These are phyloP conservation scores for Quambalaria eucalypti DNA, from an alignment of 1,284 basidiomycete species.

Conservation along the genomic window DNA sequence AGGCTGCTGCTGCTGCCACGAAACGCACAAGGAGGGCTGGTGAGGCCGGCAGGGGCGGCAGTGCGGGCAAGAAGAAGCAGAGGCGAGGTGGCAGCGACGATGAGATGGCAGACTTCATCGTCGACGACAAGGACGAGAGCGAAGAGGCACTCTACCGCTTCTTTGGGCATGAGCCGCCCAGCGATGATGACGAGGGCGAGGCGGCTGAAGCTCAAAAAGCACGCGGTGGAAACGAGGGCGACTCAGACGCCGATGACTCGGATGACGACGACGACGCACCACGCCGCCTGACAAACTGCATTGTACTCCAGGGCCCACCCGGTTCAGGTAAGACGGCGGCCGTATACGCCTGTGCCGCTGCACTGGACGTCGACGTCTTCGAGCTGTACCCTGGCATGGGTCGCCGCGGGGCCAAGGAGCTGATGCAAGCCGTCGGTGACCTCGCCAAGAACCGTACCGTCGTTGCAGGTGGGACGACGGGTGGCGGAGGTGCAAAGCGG, in stretches of 20 bases:
- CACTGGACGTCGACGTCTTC: conserved; percentile 90
- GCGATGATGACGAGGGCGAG: neutral
- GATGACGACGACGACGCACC: neutral
- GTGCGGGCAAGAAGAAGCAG: conserved; percentile 7
- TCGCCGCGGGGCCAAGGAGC: conserved; percentile 66
- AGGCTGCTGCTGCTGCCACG: conserved; percentile 5
- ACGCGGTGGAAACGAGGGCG: neutral
- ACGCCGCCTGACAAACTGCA: conserved; percentile 21
- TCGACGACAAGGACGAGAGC: conserved; percentile 20
- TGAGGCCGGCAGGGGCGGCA: neutral
- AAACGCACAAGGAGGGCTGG: neutral
- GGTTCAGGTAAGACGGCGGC: conserved; percentile 40
- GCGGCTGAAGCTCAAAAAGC: neutral
- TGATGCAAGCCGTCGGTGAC: conserved; percentile 77
- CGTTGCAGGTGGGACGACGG: conserved; percentile 21
- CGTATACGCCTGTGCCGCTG: conserved; percentile 40
- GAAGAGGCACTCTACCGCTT: conserved; percentile 1
- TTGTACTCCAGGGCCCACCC: conserved; percentile 63
- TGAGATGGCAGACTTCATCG: conserved; percentile 31
- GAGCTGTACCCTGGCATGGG: conserved; percentile 89
- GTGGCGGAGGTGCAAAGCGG: conserved; percentile 8
- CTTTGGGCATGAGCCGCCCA: conserved; percentile 1
- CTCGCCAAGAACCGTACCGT: conserved; percentile 67
- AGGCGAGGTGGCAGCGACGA: neutral
- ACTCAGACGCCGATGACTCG: conserved; percentile 1